phyloP scores from a whole-genome alignment of 139 green algal genomes.

The Picocystis salinarum region DNA sequence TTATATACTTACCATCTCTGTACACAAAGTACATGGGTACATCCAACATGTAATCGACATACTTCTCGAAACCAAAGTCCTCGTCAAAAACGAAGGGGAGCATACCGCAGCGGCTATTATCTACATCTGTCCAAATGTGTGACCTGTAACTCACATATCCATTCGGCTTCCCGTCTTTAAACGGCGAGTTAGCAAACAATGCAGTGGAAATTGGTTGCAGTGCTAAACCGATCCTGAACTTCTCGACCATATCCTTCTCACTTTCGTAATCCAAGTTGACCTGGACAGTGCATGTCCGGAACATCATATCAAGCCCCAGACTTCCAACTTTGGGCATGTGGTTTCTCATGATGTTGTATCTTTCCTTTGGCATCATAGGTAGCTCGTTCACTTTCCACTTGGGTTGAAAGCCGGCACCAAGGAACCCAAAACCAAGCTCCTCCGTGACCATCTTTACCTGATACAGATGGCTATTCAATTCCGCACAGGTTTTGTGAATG shows the following conservation, averaged over 20 bases:
- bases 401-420: slow-evolving; percentile 81
- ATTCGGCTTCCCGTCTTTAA: slow-evolving; percentile 75
- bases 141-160: slow-evolving; percentile 31
- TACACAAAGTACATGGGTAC: slow-evolving; percentile 99
- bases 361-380: slow-evolving; percentile 85
- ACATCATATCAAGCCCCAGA: slow-evolving; percentile 97
- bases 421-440: slow-evolving; percentile 57
- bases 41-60: slow-evolving; percentile 85
- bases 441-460: slow-evolving; percentile 72
- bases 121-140: slow-evolving; percentile 85
- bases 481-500: slow-evolving; percentile 83
- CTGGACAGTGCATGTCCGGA: slow-evolving; percentile 93
- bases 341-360: slow-evolving; percentile 45
- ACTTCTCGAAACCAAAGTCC: slow-evolving; percentile 51
- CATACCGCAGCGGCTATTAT: slow-evolving; percentile 59
- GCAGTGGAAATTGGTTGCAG: slow-evolving; percentile 88
- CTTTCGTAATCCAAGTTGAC: slow-evolving; percentile 94
- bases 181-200: slow-evolving; percentile 93
- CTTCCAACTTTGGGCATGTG: slow-evolving; percentile 85
- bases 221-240: slow-evolving; percentile 85
- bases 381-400: slow-evolving; percentile 65
- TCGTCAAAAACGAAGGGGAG: slow-evolving; percentile 91
- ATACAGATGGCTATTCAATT: slow-evolving; percentile 88
- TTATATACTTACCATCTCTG: slow-evolving; percentile 69
- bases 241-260: slow-evolving; percentile 92